These are phyloP conservation scores for Exophiala lecanii-corni DNA, from an alignment of 2,329 filamentous ascomycete species.

Conservation along the genomic window DNA sequence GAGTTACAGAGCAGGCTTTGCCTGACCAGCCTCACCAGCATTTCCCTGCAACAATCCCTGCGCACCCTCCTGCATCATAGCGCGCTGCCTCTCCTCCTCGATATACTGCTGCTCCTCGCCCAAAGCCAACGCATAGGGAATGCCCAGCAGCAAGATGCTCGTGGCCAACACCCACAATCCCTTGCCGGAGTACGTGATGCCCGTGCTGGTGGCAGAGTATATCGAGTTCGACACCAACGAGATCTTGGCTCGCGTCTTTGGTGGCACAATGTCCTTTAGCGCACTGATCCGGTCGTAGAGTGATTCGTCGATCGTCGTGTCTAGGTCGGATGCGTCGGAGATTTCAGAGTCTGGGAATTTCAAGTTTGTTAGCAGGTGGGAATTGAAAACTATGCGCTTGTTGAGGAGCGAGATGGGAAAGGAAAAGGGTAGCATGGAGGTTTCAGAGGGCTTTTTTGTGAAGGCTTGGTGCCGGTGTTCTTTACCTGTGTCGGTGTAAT, in stretches of 20 bases:
- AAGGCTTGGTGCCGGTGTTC: slow-evolving; percentile 24
- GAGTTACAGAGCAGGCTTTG: slow-evolving; percentile 21
- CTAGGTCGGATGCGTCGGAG: slow-evolving; percentile 68
- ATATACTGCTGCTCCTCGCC: slow-evolving; percentile 94
- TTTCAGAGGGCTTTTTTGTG: not conserved
- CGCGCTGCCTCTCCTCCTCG: slow-evolving; percentile 97
- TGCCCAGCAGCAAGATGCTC: slow-evolving; percentile 80
- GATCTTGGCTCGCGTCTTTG: slow-evolving; percentile 65
- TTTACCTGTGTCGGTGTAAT: slow-evolving; percentile 88
- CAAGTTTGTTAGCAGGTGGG: too few species aligned
- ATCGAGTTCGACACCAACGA: slow-evolving; percentile 51
- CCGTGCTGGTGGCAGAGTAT: slow-evolving; percentile 42
- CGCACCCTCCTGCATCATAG: slow-evolving; percentile 76
- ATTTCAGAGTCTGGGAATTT: slow-evolving; percentile 68
- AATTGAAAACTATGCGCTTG: too few species aligned
- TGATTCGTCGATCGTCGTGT: slow-evolving; percentile 55
- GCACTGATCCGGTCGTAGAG: slow-evolving; percentile 67
- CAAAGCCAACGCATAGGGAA: slow-evolving; percentile 89
- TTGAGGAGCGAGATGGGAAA: too few species aligned
- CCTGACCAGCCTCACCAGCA: slow-evolving; percentile 11
- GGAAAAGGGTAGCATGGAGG: too few species aligned
- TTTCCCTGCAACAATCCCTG: slow-evolving; percentile 21
- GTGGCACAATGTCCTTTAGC: slow-evolving; percentile 70
- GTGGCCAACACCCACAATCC: slow-evolving; percentile 88
- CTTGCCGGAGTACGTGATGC: slow-evolving; percentile 68